Base-by-base conservation (phyloP, 805 yeast species). In the Wickerhamia fluorescens region DNA sequence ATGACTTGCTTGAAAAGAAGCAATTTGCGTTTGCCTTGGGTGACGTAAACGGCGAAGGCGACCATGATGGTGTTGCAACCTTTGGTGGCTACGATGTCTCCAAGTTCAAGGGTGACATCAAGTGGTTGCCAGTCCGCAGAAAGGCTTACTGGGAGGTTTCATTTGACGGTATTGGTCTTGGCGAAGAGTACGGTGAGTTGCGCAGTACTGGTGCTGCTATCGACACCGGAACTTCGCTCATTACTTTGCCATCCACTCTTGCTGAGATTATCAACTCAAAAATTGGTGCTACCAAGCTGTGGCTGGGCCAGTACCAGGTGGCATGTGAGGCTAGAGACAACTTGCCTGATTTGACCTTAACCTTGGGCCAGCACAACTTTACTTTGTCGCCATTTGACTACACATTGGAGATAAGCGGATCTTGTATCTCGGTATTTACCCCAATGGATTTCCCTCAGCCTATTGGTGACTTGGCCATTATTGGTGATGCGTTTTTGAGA, bases 81-180 rank as follows among this genome's bases (percentile, higher is more conserved):
- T 85, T 92, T 53, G 98, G 98, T 56, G 98, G 98, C 45, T 68
- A 79, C 43, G 96, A 89, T 53, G 71, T 77, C 45, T 55, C 78
- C 38, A 73, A 77, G 54, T 86, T 66, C 59, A 61, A 66, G 28
- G 98, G 98, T 42, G 75, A 89, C 44, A 72, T 92, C 49, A 83
- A 89, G 30, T 87, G 94, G 87, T 73, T 92, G 61, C 98, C 98
- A 35, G 94, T 92, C 38, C 86, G 98, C 71, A 85, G 98, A 73
- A 87, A 88, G 78, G 98, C 97, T 19, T 92, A 92, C 75, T 92
- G 98, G 98, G 98, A 92, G 71, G 98, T 92, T 36, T 75, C 80
- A 45, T 81, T 92, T 45, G 86, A 86, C 46, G 88, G 95, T 45
- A 69, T 92, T 55, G 84, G 88, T 24, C 71, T 92, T 40, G 98